Evolutionary conservation across 768 basidiomycete genomes (phyloP).

Genomic region (Sutorius australiensis): DNA sequence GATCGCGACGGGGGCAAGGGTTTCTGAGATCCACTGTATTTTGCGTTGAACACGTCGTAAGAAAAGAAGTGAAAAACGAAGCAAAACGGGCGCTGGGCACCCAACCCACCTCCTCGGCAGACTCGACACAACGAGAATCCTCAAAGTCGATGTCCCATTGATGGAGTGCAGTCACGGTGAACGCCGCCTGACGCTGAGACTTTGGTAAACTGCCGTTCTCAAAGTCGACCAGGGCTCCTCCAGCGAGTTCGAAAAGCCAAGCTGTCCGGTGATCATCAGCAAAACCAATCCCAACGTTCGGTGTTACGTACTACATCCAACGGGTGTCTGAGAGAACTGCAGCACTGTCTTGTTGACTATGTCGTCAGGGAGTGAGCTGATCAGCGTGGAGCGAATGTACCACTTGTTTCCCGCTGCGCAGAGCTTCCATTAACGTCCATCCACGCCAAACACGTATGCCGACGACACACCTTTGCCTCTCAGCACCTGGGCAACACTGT

Average conservation of each 20-base stretch:
- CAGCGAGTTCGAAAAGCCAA: constrained; percentile 90
- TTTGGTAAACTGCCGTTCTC: constrained; percentile 74
- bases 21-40: constrained; percentile 71
- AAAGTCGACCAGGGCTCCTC: constrained; percentile 71
- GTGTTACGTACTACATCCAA: constrained; percentile 78
- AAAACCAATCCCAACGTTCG: not conserved
- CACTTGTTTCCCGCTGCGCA: constrained; percentile 72
- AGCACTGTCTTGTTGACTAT: constrained; percentile 79
- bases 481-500: constrained; percentile 86
- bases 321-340: constrained; percentile 77
- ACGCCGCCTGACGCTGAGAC: constrained; percentile 72
- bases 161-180: constrained; percentile 86
- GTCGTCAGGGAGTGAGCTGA: constrained; percentile 82
- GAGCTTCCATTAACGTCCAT: not conserved
- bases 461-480: constrained; percentile 66
- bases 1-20: constrained; percentile 63
- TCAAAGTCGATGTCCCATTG: constrained; percentile 87
- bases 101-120: constrained; percentile 70
- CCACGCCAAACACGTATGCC: not conserved
- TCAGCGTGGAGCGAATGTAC: constrained; percentile 86
- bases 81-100: not conserved
- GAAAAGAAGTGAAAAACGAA: not conserved
- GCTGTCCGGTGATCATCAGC: constrained; percentile 40
- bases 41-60: constrained; percentile 7
- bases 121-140: constrained; percentile 75